Evolutionary conservation across 2,329 filamentous ascomycete species (phyloP), one percentile per base, ranked within the genome.

Genomic region (Phialophora expanda): DNA sequence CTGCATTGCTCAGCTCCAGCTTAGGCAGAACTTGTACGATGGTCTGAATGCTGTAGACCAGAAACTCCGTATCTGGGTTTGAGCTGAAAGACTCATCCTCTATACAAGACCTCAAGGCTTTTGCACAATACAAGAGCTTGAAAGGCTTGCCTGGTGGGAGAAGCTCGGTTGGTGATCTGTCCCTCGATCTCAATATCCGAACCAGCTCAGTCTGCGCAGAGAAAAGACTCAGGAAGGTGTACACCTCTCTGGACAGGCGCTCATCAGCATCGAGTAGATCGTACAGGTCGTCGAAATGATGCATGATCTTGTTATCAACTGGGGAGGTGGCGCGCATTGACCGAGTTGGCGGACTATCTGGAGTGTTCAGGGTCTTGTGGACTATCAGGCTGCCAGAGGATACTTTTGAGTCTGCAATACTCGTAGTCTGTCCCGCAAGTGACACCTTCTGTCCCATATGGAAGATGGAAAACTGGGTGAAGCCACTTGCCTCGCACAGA

Each of bases 211-310:
- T 84, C 70, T 92, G 87, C 0, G 88, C 86, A 0, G 91, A 90
- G 63, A 95, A 87, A 20, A 86, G 85, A 61, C 86, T 80, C 44
- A 94, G 81, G 70, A 94, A 92, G 56, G 85, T 80, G 74, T 89
- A 91, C 11, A 93, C 88, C 81, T 91, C 88, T 73, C 85, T 82
- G 6, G 90, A 88, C 50, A 92, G 80, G 57, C 80, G 82, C 65
- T 93, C 88, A 53, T 91, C 86, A 79, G 93, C 85, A 69, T 88
- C 87, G 61, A 98, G 83, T 73, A 94, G 90, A 51, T 87, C 85
- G 84, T 95, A 97, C 26, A 99, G 79, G 67, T 94, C 88, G 61
- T 91, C 85, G 73, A 97, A 96, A 76, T 96, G 91, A 64, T 88
- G 85, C 71, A 95, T 81, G 24, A 98, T 88, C 72, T 94, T 91